Conservation (phyloP, 495 filamentous ascomycete species). For the Hypoxylon lenormandii region DNA sequence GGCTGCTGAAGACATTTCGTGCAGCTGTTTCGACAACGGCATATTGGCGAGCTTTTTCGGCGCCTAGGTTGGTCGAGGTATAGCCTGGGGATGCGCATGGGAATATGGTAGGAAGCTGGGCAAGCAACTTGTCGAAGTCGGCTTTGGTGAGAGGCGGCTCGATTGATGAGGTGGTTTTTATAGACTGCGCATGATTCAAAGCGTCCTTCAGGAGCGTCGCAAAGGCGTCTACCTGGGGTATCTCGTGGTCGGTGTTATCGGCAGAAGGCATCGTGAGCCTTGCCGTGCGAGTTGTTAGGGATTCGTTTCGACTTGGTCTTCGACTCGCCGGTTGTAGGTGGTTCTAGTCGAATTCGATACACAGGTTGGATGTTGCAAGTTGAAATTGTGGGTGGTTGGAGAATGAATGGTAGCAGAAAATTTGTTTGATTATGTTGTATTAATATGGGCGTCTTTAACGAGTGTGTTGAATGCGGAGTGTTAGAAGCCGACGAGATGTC, state of each 20-base stretch:
- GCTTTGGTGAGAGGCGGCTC: slow-evolving; percentile 80
- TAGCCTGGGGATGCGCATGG: slow-evolving; percentile 25
- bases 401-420: slow-evolving; percentile 6
- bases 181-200: slow-evolving; percentile 69
- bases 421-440: slow-evolving; percentile 18
- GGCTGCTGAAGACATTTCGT: slow-evolving; percentile 77
- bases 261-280: slow-evolving; percentile 56
- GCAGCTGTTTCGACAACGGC: slow-evolving; percentile 82
- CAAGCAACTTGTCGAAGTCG: slow-evolving; percentile 65
- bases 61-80: slow-evolving; percentile 41
- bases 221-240: slow-evolving; percentile 69
- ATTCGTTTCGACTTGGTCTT: slow-evolving; percentile 8
- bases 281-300: neutral
- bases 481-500: too few species aligned
- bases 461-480: neutral
- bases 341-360: neutral
- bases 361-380: neutral
- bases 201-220: slow-evolving; percentile 69
- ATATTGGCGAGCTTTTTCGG: slow-evolving; percentile 63
- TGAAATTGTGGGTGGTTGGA: neutral
- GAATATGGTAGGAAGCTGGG: slow-evolving; percentile 56
- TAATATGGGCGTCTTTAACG: neutral
- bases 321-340: neutral
- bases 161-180: slow-evolving; percentile 75
- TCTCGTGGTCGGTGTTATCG: slow-evolving; percentile 58